Percentiles rank a stretch among this genome's conserved stretches.
These are phyloP conservation scores for Fusarium anthophilum DNA, from an alignment of 2,329 filamentous ascomycete genomes.

Conservation along the genomic window DNA sequence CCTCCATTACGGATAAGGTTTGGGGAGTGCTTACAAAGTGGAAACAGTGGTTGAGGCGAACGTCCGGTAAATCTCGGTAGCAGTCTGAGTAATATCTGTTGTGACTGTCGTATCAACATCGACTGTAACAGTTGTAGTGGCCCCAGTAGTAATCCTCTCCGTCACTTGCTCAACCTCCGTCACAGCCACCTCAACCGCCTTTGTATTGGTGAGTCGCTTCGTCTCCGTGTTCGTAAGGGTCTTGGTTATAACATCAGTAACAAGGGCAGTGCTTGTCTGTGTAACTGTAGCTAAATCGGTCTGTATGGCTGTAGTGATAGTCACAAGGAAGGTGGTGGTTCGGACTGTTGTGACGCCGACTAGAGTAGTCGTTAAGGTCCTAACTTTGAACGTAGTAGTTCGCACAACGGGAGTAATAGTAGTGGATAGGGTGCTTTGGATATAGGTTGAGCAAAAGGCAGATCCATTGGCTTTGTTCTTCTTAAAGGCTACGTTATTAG, in stretches of 20 bases:
- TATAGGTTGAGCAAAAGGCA: not conserved
- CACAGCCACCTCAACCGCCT: not conserved
- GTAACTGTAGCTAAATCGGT: not conserved
- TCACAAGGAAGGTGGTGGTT: not conserved
- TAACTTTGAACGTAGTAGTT: not conserved
- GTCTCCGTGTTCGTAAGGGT: not conserved
- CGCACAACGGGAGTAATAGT: not conserved
- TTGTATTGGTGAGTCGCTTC: not conserved
- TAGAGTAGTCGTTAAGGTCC: not conserved
- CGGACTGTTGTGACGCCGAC: not conserved
- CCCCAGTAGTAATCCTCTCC: not conserved
- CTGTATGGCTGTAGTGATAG: not conserved
- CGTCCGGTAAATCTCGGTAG: no score
- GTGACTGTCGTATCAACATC: not conserved
- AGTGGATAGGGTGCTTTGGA: not conserved
- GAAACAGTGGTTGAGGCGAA: not conserved
- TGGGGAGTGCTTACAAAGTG: not conserved
- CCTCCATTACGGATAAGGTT: rapidly evolving
- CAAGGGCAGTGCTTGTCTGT: not conserved
- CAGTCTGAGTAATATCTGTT: not conserved
- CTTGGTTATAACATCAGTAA: not conserved
- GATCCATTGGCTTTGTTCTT: not conserved
- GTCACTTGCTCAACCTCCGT: not conserved
- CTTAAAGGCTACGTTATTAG: not conserved
- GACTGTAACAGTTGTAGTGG: not conserved